Evolutionary conservation across 2,329 filamentous ascomycete species (phyloP).

Genomic region (Fusarium sp.): DNA sequence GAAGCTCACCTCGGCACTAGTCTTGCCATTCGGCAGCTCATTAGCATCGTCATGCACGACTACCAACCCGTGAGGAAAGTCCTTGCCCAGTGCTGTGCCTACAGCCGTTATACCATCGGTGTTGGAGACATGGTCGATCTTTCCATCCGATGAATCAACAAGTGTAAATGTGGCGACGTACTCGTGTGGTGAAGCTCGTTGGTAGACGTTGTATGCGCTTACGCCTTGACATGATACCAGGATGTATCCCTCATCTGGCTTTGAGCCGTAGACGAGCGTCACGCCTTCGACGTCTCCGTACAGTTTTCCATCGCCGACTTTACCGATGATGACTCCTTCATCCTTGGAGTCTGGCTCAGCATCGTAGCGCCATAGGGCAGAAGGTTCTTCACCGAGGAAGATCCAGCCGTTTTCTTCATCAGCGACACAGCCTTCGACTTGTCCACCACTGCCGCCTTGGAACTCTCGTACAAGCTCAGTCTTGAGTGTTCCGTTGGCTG

Average conservation of each 20-base stretch:
- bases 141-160: conserved; percentile 53
- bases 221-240: conserved; percentile 65
- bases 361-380: conserved; percentile 63
- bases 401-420: conserved; percentile 63
- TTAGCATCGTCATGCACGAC: conserved; percentile 67
- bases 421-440: conserved; percentile 65
- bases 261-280: conserved; percentile 59
- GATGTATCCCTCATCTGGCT: conserved; percentile 59
- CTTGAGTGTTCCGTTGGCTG: conserved; percentile 54
- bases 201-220: conserved; percentile 64
- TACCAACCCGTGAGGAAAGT: conserved; percentile 58
- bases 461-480: conserved; percentile 63
- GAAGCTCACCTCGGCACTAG: conserved; percentile 60
- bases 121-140: conserved; percentile 63
- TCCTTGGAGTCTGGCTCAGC: conserved; percentile 59
- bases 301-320: conserved; percentile 60
- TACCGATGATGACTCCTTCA: conserved; percentile 52
- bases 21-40: conserved; percentile 58
- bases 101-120: conserved; percentile 64
- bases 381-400: conserved; percentile 63
- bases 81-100: conserved; percentile 54
- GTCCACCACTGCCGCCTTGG: conserved; percentile 61
- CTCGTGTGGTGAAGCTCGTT: conserved; percentile 59
- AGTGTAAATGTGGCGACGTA: conserved; percentile 63
- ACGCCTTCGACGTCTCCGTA: conserved; percentile 66